phyloP scores from a whole-genome alignment of 176 grass and related monocot genomes.

The Oropetium thomaeum region DNA sequence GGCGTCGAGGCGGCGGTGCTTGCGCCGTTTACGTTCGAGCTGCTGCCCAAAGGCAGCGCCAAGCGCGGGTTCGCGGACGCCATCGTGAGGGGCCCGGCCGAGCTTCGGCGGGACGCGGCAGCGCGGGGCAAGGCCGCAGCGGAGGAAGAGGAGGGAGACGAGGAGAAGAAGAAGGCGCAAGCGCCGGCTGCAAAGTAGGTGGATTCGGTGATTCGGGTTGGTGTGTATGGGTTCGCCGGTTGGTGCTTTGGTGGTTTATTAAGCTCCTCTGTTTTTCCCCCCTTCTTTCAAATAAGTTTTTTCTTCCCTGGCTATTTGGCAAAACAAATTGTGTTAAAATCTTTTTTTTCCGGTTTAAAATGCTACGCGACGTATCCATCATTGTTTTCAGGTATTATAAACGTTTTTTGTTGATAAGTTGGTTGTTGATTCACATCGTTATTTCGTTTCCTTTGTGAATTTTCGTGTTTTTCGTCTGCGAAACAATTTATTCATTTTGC shows the following conservation, averaged over 20 bases:
- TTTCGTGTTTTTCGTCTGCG: background rate
- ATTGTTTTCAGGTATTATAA: background rate
- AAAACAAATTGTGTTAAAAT: background rate
- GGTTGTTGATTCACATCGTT: background rate
- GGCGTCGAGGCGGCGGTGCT: background rate
- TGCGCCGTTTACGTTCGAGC: constrained; percentile 48
- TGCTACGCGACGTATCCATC: no score
- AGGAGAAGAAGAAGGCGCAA: constrained; percentile 46
- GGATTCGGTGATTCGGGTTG: background rate
- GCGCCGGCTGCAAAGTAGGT: constrained; percentile 63
- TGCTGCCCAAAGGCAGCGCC: constrained; percentile 60
- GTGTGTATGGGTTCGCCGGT: background rate
- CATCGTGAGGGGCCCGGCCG: constrained; percentile 26
- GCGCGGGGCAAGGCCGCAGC: constrained; percentile 21
- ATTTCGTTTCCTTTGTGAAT: background rate
- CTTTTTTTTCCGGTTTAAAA: background rate
- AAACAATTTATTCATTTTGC: background rate
- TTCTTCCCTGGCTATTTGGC: background rate
- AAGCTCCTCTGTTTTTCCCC: background rate
- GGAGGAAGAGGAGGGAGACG: constrained; percentile 40
- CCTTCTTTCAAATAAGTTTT: background rate
- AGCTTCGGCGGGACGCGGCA: constrained; percentile 30
- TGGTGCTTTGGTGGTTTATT: constrained; percentile 22
- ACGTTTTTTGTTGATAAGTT: background rate
- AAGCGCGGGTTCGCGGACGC: constrained; percentile 79